phyloP scores from a whole-genome alignment of 441 rosid genomes.

The Theobroma grandiflorum region DNA sequence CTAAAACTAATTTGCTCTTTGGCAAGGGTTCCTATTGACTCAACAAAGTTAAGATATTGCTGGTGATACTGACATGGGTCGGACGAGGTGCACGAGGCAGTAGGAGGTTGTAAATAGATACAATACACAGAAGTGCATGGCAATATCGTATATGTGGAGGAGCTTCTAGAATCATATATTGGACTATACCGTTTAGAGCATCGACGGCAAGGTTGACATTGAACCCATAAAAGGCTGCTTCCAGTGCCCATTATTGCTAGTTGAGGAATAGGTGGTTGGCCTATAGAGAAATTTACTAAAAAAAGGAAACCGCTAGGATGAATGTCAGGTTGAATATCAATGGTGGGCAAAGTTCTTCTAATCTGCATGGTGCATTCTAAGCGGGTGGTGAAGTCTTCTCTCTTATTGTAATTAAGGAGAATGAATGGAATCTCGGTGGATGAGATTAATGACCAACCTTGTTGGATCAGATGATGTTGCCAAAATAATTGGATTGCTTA shows the following conservation, averaged over 20 bases:
- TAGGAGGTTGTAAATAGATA: not conserved
- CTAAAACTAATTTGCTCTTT: constrained; percentile 34
- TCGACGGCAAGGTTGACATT: constrained; percentile 33
- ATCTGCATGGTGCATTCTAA: not conserved
- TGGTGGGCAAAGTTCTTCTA: not conserved
- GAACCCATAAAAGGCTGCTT: constrained; percentile 46
- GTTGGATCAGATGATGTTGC: not conserved
- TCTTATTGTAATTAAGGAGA: not conserved
- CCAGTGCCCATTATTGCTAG: constrained; percentile 41
- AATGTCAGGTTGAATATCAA: constrained; percentile 7
- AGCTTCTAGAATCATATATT: not conserved
- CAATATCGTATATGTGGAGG: not conserved
- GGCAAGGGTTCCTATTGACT: constrained; percentile 35
- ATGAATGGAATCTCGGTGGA: not conserved
- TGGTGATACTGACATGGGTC: constrained; percentile 32
- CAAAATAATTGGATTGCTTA: not conserved
- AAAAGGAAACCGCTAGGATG: constrained; percentile 26
- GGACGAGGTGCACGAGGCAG: constrained; percentile 17
- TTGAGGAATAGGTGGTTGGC: constrained; percentile 47
- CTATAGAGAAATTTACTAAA: constrained; percentile 40
- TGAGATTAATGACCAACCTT: not conserved
- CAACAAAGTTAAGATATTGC: constrained; percentile 22
- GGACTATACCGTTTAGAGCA: not conserved
- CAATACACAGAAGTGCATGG: not conserved
- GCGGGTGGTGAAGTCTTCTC: not conserved